A percentile compares a stretch with the other conserved stretches of the same genome.
phyloP scores from a whole-genome alignment of 352 stramenopile genomes.

The Pythium sukuiense region DNA sequence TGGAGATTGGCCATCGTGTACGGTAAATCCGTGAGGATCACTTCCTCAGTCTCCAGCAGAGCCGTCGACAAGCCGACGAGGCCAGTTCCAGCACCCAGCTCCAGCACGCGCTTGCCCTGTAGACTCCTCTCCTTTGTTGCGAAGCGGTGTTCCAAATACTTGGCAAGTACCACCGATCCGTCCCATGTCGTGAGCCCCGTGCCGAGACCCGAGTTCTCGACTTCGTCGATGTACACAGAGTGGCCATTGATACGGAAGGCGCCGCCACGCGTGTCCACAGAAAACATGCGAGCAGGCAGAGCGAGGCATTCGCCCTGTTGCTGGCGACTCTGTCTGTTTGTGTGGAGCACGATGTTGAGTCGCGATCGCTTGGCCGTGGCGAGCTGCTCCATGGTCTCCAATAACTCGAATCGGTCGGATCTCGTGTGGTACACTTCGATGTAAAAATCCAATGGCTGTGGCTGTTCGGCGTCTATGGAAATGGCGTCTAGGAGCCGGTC shows the following conservation, averaged over 20 bases:
- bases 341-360: conserved; percentile 27
- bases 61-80: conserved; percentile 84
- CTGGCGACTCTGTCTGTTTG: not conserved
- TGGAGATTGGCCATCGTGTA: conserved; percentile 87
- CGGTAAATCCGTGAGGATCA: conserved; percentile 82
- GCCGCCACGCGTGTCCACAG: conserved; percentile 35
- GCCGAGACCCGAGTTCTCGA: conserved; percentile 81
- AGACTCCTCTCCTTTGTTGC: conserved; percentile 14
- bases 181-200: conserved; percentile 92
- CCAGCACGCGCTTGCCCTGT: conserved; percentile 52
- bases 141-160: conserved; percentile 79
- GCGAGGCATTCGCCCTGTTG: conserved; percentile 28
- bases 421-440: conserved; percentile 24
- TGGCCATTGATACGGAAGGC: conserved; percentile 60
- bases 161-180: conserved; percentile 88
- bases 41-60: conserved; percentile 67
- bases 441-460: conserved; percentile 11
- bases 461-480: not conserved
- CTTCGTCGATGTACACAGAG: conserved; percentile 52
- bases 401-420: conserved; percentile 12
- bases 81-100: conserved; percentile 86
- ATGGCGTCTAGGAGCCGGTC: conserved; percentile 4
- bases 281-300: conserved; percentile 60
- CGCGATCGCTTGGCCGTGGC: conserved; percentile 6
- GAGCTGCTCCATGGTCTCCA: conserved; percentile 13